Conservation (phyloP, 306 rosid genomes). For the Ochetophila trinervis region DNA sequence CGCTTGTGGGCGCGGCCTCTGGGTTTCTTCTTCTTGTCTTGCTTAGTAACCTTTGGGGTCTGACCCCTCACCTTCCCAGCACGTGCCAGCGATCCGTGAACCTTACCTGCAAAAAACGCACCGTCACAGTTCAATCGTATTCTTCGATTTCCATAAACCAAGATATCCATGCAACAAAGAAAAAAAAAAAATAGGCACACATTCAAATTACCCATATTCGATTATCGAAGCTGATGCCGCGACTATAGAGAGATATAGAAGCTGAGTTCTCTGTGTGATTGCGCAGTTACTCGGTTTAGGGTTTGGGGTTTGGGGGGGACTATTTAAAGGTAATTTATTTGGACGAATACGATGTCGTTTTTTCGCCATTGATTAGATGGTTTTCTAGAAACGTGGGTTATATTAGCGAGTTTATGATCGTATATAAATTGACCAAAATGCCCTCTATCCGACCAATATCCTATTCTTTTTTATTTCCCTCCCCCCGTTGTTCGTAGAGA, state of each 20-base stretch:
- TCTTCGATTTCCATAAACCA: neutral
- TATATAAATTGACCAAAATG: conserved; percentile 11
- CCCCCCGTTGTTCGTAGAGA: conserved; percentile 4
- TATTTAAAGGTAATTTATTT: neutral
- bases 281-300: neutral
- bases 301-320: neutral
- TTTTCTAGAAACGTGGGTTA: neutral
- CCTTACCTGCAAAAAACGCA: conserved; percentile 45
- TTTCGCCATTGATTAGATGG: neutral
- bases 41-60: conserved; percentile 70
- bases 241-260: neutral
- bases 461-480: neutral
- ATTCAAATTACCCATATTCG: conserved; percentile 24
- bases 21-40: conserved; percentile 63
- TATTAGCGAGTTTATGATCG: neutral
- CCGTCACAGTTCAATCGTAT: conserved; percentile 8
- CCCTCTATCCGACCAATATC: conserved; percentile 12
- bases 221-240: conserved; percentile 5
- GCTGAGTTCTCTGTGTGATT: neutral
- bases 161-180: neutral
- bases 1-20: conserved; percentile 66
- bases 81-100: conserved; percentile 67
- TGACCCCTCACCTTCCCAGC: conserved; percentile 71
- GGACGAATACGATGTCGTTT: conserved; percentile 16
- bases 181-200: neutral